Evolutionary conservation across 352 stramenopile species (phyloP).

Genomic region (Phytophthora boehmeriae): DNA sequence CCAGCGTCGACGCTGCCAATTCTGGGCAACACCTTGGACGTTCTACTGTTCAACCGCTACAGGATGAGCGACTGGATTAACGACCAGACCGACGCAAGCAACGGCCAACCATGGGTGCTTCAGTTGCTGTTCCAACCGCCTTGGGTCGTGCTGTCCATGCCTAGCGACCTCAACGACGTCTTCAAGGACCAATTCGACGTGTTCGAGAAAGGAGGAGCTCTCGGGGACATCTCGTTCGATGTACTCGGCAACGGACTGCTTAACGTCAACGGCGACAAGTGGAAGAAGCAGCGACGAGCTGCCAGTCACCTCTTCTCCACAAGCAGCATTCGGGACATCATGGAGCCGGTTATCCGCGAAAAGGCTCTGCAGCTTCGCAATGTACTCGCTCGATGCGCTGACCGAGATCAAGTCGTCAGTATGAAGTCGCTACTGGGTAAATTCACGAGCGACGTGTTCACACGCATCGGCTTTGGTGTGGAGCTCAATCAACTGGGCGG

Average conservation of each 20-base stretch:
- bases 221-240: constrained; percentile 30
- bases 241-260: constrained; percentile 60
- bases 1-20: constrained; percentile 32
- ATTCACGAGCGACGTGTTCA: constrained; percentile 75
- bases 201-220: constrained; percentile 37
- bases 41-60: constrained; percentile 29
- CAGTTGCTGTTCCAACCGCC: constrained; percentile 31
- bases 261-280: constrained; percentile 37
- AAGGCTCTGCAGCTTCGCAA: constrained; percentile 32
- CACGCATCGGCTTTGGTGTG: constrained; percentile 67
- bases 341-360: constrained; percentile 32
- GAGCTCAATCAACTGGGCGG: constrained; percentile 42
- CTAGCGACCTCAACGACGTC: constrained; percentile 26
- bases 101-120: constrained; percentile 44
- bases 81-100: constrained; percentile 37
- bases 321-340: constrained; percentile 22
- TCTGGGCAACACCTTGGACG: constrained; percentile 34
- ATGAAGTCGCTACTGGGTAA: constrained; percentile 47
- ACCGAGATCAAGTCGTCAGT: constrained; percentile 6
- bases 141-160: constrained; percentile 40
- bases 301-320: constrained; percentile 78
- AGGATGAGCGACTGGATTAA: constrained; percentile 58
- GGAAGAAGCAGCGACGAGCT: constrained; percentile 52
- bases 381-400: constrained; percentile 15
- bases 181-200: constrained; percentile 48